Evolutionary conservation across 1,284 basidiomycete species (phyloP).

Genomic region (Cryptococcus sp.): DNA sequence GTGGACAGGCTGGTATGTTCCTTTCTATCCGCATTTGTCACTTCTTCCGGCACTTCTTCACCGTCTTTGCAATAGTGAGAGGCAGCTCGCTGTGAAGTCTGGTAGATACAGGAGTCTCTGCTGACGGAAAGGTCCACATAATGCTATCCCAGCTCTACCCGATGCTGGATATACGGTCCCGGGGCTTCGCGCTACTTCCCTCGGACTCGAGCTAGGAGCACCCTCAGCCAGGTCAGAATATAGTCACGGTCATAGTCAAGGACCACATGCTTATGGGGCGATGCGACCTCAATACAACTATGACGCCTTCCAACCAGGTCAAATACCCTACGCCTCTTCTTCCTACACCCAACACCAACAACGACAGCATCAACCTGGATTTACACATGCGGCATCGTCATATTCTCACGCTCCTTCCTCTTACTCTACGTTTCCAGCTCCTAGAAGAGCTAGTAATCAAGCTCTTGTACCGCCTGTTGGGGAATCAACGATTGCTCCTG

Average conservation of each 20-base stretch:
- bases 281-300: no score
- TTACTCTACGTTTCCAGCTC: constrained; percentile 1
- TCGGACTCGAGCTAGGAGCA: constrained; percentile 4
- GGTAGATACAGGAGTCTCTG: no score
- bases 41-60: neutral
- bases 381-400: neutral
- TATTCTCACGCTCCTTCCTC: constrained; percentile 1
- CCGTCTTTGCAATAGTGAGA: neutral
- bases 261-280: no score
- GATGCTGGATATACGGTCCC: constrained; percentile 34
- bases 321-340: constrained; percentile 1
- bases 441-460: neutral
- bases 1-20: constrained; percentile 28
- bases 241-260: no score
- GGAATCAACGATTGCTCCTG: constrained; percentile 9
- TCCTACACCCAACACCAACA: neutral
- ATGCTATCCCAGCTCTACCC: constrained; percentile 29
- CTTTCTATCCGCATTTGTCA: no score
- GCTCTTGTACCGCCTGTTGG: neutral
- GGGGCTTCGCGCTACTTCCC: constrained; percentile 9
- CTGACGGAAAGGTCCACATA: constrained; percentile 33
- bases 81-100: neutral
- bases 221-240: no score
- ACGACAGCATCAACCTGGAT: neutral
- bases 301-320: neutral